Evolutionary conservation across 495 filamentous ascomycete species (phyloP).

Genomic region (Chaetomium tenue): DNA sequence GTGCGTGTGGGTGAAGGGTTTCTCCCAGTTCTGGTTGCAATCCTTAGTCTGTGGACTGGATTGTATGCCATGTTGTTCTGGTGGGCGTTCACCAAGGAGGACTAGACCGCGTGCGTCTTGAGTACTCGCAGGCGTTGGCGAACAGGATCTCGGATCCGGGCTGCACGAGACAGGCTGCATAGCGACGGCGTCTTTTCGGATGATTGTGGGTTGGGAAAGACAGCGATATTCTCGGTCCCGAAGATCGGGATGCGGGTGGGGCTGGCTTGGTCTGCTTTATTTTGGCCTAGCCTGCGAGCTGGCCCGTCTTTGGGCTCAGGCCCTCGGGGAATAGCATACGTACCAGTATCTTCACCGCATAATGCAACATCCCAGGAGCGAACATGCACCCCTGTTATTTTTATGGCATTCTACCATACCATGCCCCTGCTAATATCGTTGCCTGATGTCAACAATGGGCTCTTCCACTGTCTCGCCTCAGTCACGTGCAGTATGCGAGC

Average conservation of each 20-base stretch:
- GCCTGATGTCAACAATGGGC: not conserved
- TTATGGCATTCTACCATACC: not conserved
- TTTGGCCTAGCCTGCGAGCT: not conserved
- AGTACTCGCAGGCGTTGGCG: too few relatives aligned
- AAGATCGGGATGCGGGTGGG: not conserved
- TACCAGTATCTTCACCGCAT: not conserved
- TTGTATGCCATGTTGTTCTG: too few relatives aligned
- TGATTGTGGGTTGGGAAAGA: not conserved
- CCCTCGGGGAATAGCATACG: too few relatives aligned
- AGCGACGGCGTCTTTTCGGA: constrained; percentile 18
- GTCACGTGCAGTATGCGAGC: constrained; percentile 2
- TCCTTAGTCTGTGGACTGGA: too few relatives aligned
- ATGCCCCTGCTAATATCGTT: not conserved
- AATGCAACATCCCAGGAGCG: not conserved
- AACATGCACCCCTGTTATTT: not conserved
- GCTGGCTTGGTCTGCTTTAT: not conserved
- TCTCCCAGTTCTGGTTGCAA: too few relatives aligned
- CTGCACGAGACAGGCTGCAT: constrained; percentile 1
- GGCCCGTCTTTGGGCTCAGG: not conserved
- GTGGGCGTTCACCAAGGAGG: too few relatives aligned
- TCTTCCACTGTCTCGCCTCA: too few relatives aligned
- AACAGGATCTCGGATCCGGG: not conserved
- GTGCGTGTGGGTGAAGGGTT: too few relatives aligned
- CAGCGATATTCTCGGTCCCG: not conserved
- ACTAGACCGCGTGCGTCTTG: too few relatives aligned